Conservation (phyloP, 2,329 filamentous ascomycete genomes). For the Diaporthe vexans region DNA sequence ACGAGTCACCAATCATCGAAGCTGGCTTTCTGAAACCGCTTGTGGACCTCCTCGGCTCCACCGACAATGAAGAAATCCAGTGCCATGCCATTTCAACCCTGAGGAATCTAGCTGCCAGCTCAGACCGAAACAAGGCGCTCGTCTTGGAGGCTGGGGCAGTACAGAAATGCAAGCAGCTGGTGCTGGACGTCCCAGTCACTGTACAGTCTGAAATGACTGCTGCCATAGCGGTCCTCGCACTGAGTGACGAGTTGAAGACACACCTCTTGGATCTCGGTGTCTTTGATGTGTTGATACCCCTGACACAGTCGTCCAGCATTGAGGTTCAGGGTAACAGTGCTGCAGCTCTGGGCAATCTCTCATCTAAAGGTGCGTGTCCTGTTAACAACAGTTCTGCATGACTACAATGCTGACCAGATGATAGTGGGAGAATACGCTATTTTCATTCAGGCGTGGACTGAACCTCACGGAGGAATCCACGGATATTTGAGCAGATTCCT, state of each 20-base stretch:
- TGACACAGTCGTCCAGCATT: conserved; percentile 95
- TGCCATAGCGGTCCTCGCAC: conserved; percentile 94
- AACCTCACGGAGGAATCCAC: conserved; percentile 94
- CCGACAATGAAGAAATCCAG: conserved; percentile 98
- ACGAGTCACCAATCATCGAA: conserved; percentile 98
- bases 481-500: conserved; percentile 95
- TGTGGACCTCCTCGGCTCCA: conserved; percentile 93
- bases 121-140: conserved; percentile 97
- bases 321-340: conserved; percentile 99
- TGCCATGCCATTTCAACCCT: conserved; percentile 98
- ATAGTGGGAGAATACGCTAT: conserved; percentile 96
- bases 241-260: conserved; percentile 95
- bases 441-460: conserved; percentile 93
- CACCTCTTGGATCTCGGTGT: conserved; percentile 92
- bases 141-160: conserved; percentile 96
- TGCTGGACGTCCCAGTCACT: conserved; percentile 90
- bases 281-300: conserved; percentile 94
- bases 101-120: conserved; percentile 94
- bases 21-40: conserved; percentile 94
- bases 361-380: conserved; percentile 84
- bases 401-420: conserved; percentile 39
- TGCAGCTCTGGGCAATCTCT: conserved; percentile 93
- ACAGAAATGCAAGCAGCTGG: conserved; percentile 97
- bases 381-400: not conserved
- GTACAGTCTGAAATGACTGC: conserved; percentile 99